Evolutionary conservation across 495 filamentous ascomycete species (phyloP), one percentile per base, ranked within the genome.

Genomic region (Cairneyella variabilis): DNA sequence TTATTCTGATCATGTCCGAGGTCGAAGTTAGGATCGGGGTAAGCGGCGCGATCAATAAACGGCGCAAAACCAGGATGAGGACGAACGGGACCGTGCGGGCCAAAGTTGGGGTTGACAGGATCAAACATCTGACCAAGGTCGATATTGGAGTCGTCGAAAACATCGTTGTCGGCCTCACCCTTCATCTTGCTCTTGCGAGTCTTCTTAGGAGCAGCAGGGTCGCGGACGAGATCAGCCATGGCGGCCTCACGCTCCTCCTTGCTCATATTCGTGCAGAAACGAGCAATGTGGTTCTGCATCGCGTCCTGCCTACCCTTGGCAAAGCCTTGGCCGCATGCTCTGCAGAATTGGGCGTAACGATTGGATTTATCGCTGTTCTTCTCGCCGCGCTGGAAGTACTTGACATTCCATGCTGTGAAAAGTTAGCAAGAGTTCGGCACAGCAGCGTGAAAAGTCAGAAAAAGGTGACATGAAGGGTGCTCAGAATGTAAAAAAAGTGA

Each of bases 1-100:
- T n/a, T n/a, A n/a, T n/a, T n/a, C n/a, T n/a, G n/a, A n/a, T n/a
- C n/a, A n/a, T n/a, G n/a, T n/a, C n/a, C n/a, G n/a, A n/a, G n/a
- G n/a, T n/a, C n/a, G n/a, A n/a, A n/a, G n/a, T n/a, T n/a, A n/a
- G n/a, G n/a, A n/a, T n/a, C n/a, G n/a, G n/a, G n/a, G n/a, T n/a
- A n/a, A n/a, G n/a, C n/a, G n/a, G n/a, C n/a, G n/a, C n/a, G n/a
- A n/a, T n/a, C 8, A 40, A 17, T 42, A 14, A 11, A 28, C 34
- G 36, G 38, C 26, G 72, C 32, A 75, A 72, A 7, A 14, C 28
- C 28, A 32, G 6, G 28, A 7, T 32, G 28, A 32, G 14, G 7
- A 7, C 28, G n/a, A n/a, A n/a, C n/a, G n/a, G n/a, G n/a, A 32
- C 14, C 28, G 28, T 32, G 28, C 7, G 6, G 28, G 7, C 14